Conservation (phyloP, 192 early-diverging fungal genomes). For the Coemansia sp. region DNA sequence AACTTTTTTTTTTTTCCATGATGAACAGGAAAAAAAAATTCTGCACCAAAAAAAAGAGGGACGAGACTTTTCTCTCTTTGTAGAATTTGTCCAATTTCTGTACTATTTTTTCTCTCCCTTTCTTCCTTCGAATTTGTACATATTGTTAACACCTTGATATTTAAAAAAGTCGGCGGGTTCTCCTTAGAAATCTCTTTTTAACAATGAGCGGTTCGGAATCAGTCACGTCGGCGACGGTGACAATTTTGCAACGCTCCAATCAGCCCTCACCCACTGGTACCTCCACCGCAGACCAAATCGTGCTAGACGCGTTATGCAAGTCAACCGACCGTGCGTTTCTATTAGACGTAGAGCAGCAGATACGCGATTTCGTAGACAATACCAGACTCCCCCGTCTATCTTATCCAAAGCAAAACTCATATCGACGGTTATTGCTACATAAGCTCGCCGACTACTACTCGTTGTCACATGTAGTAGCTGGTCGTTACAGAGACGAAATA, state of each 20-base stretch:
- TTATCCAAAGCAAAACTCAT: conserved; percentile 35
- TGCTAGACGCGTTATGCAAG: conserved; percentile 14
- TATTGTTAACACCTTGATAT: background rate
- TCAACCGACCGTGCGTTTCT: conserved; percentile 26
- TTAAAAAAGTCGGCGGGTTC: background rate
- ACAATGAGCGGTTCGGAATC: background rate
- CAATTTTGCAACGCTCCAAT: background rate
- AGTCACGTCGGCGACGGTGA: background rate
- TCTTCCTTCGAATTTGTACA: background rate
- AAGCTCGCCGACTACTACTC: conserved; percentile 31
- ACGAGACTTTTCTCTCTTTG: background rate
- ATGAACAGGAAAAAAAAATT: background rate
- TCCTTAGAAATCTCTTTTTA: too few relatives aligned
- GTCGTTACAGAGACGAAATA: conserved; percentile 23
- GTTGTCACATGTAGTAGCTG: conserved; percentile 30
- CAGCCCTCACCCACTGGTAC: background rate
- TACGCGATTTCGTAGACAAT: conserved; percentile 17
- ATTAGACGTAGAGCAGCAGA: conserved; percentile 14
- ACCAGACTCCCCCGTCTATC: conserved; percentile 1
- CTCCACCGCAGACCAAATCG: conserved; percentile 14
- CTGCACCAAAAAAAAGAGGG: background rate
- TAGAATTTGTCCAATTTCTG: background rate
- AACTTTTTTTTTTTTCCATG: background rate
- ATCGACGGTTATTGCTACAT: conserved; percentile 28
- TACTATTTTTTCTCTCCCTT: background rate